Evolutionary conservation across 2,329 filamentous ascomycete species (phyloP), one percentile per base, ranked within the genome.

Genomic region (Cladophialophora carrionii): DNA sequence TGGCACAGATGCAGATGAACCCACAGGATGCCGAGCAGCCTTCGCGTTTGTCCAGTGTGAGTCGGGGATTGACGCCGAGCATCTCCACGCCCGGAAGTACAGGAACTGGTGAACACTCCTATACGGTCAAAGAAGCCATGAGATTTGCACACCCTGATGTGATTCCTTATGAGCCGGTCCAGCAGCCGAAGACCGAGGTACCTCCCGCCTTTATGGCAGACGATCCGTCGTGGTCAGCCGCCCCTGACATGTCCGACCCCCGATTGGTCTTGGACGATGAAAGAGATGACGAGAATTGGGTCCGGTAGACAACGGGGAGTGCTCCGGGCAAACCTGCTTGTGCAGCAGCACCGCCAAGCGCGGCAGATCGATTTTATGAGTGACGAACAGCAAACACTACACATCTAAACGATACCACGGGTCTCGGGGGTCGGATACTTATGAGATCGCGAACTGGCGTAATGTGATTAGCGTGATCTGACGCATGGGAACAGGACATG

Each of bases 281-380:
- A 54, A 56, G 63, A 49, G 70, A 72, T 49, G 69, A 71, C 52
- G 70, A 72, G 46, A 66, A 72, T 37, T 72, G 70, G 70, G 69
- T 70, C 32, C 68, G 69, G 32, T 72, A 63, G 62, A 60, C 48
- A 8, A 31, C 14, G 34, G 46, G 32, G 3, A 14, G 20, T 20
- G 22, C 26, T 52, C 24, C 37, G 4, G 9, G 32, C 34, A 37
- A 32, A 29, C 29, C 48, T 48, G 29, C n/a, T 31, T 31, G 32
- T 20, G 32, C 41, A 46, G 32, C 52, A 60, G 17, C 46, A 41
- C 14, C 34, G 37, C 37, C 57, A n/a, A 43, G 20, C 14, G 41
- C 48, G 43, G 31, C 53, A 20, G 20, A 20, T 54, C 52, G 31
- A 52, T 4, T 10, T 34, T 51, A 59, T 41, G 57, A 59, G 10